Base-by-base conservation (phyloP, 345 rosid species). In the Dipteronia dyeriana region DNA sequence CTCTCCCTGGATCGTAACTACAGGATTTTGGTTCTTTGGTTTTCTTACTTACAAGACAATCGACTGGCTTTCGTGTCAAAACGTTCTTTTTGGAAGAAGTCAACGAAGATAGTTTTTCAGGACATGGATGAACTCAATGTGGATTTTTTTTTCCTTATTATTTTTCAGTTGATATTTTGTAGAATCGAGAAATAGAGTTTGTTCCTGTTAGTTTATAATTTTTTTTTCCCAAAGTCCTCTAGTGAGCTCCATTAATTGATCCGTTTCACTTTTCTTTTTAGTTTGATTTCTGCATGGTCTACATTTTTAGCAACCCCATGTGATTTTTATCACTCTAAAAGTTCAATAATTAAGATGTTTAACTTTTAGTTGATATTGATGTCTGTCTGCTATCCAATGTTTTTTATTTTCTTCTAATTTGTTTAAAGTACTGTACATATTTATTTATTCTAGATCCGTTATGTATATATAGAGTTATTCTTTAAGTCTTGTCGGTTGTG, bases 161-260 rank as follows among this genome's bases (percentile, higher is more conserved):
- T 41, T 60, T 68, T 22, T 14, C 25, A 12, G 68, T 63, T 67
- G 68, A 80, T 76, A 43, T 78, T 77, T 70, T 76, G 80, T 85
- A 80, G 80, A 45, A 62, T 45, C 62, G 76, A 59, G 79, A 80
- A 68, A 56, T 85, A 85, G 80, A 45, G 49, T 71, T 66, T 73
- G 70, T 63, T 53, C 49, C 41, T 81, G 57, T 68, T 29, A 74
- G 67, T 64, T 66, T 49, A 65, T 43, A 41, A 69, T 73, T 7
- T 7, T n/a, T 56, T 49, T 43, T 9, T 0, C 62, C 49, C 19
- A 20, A 51, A 51, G 20, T 66, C 54, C 23, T 57, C 39, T 29
- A 39, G 75, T 22, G 45, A 23, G 68, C 63, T 17, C n/a, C 9
- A 68, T 70, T 29, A 75, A 11, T 43, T 62, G 75, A 51, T 61